Percentiles rank a stretch among this genome's conserved stretches.
Conservation (phyloP, 495 filamentous ascomycete species). For the Aspergillus homomorphus region DNA sequence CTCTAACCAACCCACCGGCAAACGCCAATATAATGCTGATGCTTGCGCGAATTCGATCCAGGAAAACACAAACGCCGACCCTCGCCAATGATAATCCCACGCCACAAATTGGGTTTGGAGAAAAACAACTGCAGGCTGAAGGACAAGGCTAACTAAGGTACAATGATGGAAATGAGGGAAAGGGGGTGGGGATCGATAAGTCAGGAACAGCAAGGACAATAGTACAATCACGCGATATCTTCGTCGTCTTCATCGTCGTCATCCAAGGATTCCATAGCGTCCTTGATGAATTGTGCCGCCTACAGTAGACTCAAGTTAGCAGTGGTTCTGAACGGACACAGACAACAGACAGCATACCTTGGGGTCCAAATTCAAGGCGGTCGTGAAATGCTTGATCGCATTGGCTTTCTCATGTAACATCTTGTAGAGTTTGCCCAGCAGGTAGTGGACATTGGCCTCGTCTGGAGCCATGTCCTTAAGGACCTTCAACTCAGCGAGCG, state of each 20-base stretch:
- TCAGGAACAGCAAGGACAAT: neutral
- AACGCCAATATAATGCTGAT: slow-evolving; percentile 44
- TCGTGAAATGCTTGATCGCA: slow-evolving; percentile 89
- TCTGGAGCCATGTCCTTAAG: slow-evolving; percentile 89
- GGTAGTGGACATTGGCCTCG: slow-evolving; percentile 92
- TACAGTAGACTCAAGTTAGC: slow-evolving; percentile 37
- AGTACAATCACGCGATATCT: slow-evolving; percentile 38
- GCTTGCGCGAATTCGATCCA: slow-evolving; percentile 24
- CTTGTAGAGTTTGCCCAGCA: slow-evolving; percentile 85
- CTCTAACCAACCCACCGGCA: slow-evolving; percentile 27
- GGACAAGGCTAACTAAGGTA: neutral
- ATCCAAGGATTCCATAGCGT: slow-evolving; percentile 84
- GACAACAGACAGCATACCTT: slow-evolving; percentile 59
- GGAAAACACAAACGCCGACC: slow-evolving; percentile 26
- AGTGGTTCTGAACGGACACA: neutral
- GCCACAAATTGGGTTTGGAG: slow-evolving; percentile 11
- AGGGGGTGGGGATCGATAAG: neutral
- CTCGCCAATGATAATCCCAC: slow-evolving; percentile 13
- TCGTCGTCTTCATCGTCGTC: slow-evolving; percentile 80
- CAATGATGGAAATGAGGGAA: slow-evolving; percentile 3
- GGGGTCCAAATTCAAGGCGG: slow-evolving; percentile 90
- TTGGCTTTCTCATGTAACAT: slow-evolving; percentile 68
- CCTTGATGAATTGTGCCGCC: slow-evolving; percentile 89
- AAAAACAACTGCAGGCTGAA: neutral
- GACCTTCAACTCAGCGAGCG: slow-evolving; percentile 73